Conservation (phyloP, 305 asterid species). For the Fraxinus greggii region DNA sequence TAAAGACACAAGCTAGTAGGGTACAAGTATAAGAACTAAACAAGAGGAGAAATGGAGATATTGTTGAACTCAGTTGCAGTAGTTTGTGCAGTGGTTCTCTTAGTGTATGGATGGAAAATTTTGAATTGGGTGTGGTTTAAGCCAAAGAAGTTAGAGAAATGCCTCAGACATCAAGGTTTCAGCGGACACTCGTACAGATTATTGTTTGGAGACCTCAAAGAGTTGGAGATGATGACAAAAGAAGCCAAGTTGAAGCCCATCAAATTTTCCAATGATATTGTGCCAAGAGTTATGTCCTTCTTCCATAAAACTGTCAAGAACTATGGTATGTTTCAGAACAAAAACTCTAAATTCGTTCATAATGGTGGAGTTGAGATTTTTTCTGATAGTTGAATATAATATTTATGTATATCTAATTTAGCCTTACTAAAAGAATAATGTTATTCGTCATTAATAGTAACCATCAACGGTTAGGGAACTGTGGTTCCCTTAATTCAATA, state of each 20-base stretch:
- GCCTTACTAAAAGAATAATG: neutral
- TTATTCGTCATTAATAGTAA: too few species aligned
- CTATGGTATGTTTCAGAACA: slow-evolving; percentile 34
- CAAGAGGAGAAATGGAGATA: neutral
- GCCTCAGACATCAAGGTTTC: slow-evolving; percentile 37
- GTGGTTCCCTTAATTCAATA: neutral
- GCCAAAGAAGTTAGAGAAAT: slow-evolving; percentile 36
- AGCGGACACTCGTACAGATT: slow-evolving; percentile 35
- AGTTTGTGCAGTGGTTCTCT: neutral
- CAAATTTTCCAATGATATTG: slow-evolving; percentile 26
- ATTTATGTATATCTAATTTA: too few species aligned
- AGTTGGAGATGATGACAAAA: slow-evolving; percentile 7
- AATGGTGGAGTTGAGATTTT: neutral
- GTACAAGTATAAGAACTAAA: neutral
- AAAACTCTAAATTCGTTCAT: neutral
- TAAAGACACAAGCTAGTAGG: neutral
- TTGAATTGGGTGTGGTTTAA: slow-evolving; percentile 35
- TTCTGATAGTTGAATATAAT: neutral
- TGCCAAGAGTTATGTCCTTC: slow-evolving; percentile 26
- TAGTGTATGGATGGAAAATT: slow-evolving; percentile 21
- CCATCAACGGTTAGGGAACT: neutral
- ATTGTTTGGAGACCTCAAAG: slow-evolving; percentile 36
- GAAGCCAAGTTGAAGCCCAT: slow-evolving; percentile 32
- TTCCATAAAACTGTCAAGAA: slow-evolving; percentile 17
- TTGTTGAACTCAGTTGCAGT: neutral